These are phyloP conservation scores for Haberlea rhodopensis DNA, from an alignment of 257 asterid genomes.

Conservation along the genomic window DNA sequence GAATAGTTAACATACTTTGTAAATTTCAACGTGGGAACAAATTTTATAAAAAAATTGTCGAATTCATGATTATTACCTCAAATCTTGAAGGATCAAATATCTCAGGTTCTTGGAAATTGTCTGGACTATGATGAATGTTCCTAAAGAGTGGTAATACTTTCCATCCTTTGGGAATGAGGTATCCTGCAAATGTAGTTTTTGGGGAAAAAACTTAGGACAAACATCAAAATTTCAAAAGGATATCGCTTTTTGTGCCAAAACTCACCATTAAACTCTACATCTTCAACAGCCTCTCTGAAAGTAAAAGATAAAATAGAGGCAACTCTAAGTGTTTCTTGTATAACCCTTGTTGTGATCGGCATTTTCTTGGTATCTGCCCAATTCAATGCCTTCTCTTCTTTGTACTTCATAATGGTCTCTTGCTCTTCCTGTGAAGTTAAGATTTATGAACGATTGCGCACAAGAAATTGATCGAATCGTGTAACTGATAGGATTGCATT, in stretches of 20 bases:
- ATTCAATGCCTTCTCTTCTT: slow-evolving; percentile 45
- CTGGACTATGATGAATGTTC: slow-evolving; percentile 89
- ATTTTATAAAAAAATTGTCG: no score
- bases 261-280: slow-evolving; percentile 74
- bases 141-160: slow-evolving; percentile 93
- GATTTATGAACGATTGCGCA: not conserved
- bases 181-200: slow-evolving; percentile 43
- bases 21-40: no score
- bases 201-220: not conserved
- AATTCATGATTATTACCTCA: slow-evolving; percentile 68
- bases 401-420: slow-evolving; percentile 44
- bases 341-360: slow-evolving; percentile 79
- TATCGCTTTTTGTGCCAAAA: slow-evolving; percentile 7
- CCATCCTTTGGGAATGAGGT: slow-evolving; percentile 93
- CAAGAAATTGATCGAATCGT: not conserved
- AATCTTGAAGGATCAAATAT: slow-evolving; percentile 73
- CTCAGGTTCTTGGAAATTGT: slow-evolving; percentile 68
- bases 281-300: slow-evolving; percentile 89
- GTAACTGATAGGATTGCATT: not conserved
- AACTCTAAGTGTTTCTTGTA: slow-evolving; percentile 84
- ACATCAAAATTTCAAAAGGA: not conserved
- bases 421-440: slow-evolving; percentile 57
- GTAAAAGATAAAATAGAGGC: slow-evolving; percentile 91
- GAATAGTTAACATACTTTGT: no score
- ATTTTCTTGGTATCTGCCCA: slow-evolving; percentile 81